Evolutionary conservation across 1,139 yeast genomes (phyloP).

Genomic region (Saccharomycopsis crataegensis): DNA sequence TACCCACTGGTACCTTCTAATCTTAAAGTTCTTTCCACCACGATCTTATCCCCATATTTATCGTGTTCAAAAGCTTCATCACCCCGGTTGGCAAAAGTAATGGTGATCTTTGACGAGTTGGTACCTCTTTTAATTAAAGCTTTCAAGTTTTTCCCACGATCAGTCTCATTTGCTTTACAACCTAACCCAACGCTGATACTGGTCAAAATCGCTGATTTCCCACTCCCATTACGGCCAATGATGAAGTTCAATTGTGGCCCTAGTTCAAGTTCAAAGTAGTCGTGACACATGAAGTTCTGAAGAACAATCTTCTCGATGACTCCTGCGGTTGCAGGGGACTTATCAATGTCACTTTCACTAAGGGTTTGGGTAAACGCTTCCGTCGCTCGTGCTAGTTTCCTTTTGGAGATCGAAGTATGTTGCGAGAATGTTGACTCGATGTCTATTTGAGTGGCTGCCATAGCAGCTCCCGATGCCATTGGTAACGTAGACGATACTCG

Average conservation of each 20-base stretch:
- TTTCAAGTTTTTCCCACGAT: conserved; percentile 67
- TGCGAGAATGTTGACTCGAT: conserved; percentile 11
- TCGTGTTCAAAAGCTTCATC: conserved; percentile 56
- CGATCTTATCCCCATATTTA: conserved; percentile 59
- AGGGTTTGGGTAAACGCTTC: neutral
- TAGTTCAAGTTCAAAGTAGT: conserved; percentile 62
- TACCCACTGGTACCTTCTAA: conserved; percentile 46
- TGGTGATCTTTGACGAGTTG: conserved; percentile 50
- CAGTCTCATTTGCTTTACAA: conserved; percentile 89
- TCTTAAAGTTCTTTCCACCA: conserved; percentile 62
- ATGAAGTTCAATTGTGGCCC: conserved; percentile 88
- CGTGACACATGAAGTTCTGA: conserved; percentile 80
- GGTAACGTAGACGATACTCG: no score
- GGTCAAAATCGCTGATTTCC: conserved; percentile 87
- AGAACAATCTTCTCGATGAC: conserved; percentile 48
- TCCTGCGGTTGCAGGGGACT: conserved; percentile 23
- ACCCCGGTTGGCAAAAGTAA: conserved; percentile 58
- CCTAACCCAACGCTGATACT: conserved; percentile 90
- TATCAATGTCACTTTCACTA: neutral
- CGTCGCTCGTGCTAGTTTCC: neutral
- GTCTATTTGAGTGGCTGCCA: neutral
- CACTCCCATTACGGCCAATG: conserved; percentile 92
- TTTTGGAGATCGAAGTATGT: conserved; percentile 1
- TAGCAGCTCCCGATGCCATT: no score
- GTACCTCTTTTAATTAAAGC: conserved; percentile 76